phyloP scores from a whole-genome alignment of 2,329 filamentous ascomycete genomes.

The Emmonsia crescens region DNA sequence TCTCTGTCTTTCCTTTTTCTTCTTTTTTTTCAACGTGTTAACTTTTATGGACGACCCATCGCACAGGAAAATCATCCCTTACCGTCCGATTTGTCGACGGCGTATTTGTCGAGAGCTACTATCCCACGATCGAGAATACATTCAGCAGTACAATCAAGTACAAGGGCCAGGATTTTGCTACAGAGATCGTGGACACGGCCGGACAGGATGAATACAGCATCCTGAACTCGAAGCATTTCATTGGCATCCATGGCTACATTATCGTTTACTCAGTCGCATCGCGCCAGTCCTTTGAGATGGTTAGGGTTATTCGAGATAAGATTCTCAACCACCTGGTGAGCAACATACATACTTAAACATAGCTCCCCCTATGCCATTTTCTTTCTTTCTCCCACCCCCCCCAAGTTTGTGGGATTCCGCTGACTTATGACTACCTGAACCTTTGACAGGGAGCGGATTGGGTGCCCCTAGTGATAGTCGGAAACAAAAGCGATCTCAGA shows the following conservation, averaged over 20 bases:
- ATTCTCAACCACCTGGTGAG: constrained; percentile 88
- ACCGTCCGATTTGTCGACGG: constrained; percentile 96
- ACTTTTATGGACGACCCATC: neutral
- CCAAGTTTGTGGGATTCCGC: neutral
- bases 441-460: constrained; percentile 66
- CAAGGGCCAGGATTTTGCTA: constrained; percentile 86
- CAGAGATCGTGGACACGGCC: constrained; percentile 96
- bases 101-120: constrained; percentile 98
- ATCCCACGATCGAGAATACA: constrained; percentile 97
- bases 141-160: constrained; percentile 92
- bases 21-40: neutral
- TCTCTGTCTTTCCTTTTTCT: neutral
- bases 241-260: constrained; percentile 97
- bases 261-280: constrained; percentile 96
- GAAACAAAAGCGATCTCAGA: constrained; percentile 91
- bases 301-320: constrained; percentile 90
- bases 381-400: neutral
- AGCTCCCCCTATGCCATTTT: neutral
- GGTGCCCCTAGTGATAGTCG: constrained; percentile 87
- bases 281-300: constrained; percentile 93
- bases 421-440: neutral
- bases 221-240: constrained; percentile 96
- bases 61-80: constrained; percentile 91
- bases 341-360: neutral
- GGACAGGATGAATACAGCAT: constrained; percentile 99